These are phyloP conservation scores for Delphinella strobiligena DNA, from an alignment of 2,329 filamentous ascomycete species.

Conservation along the genomic window DNA sequence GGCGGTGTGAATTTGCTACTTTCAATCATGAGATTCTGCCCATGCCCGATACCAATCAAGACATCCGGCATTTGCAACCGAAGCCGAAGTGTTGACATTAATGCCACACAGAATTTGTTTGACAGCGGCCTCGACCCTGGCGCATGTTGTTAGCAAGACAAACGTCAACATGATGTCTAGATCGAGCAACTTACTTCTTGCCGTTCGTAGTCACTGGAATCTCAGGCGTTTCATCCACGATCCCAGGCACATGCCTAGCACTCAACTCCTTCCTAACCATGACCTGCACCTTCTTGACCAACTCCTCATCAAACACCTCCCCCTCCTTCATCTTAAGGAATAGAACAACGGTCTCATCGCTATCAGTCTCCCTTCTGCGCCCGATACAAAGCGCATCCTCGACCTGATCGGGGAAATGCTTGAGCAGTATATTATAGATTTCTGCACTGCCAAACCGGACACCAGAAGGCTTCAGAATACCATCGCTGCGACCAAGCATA, in stretches of 20 bases:
- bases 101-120: constrained; percentile 90
- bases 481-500: constrained; percentile 88
- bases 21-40: constrained; percentile 41
- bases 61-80: constrained; percentile 83
- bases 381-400: constrained; percentile 85
- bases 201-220: constrained; percentile 90
- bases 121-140: constrained; percentile 79
- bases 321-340: constrained; percentile 68
- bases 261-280: constrained; percentile 68
- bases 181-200: constrained; percentile 61
- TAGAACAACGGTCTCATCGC: constrained; percentile 75
- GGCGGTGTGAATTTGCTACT: no score
- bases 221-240: constrained; percentile 71
- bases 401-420: constrained; percentile 66
- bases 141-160: neutral
- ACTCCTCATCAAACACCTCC: constrained; percentile 42
- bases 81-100: constrained; percentile 78
- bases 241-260: constrained; percentile 74
- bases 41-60: constrained; percentile 80
- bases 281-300: constrained; percentile 53
- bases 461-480: constrained; percentile 82
- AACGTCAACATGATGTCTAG: no score
- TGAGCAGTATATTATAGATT: constrained; percentile 87
- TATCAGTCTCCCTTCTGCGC: constrained; percentile 55
- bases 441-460: constrained; percentile 89